Percentiles rank a stretch among this genome's conserved stretches.
Evolutionary conservation across 257 asterid genomes (phyloP).

Genomic region (Verbascum thapsus): DNA sequence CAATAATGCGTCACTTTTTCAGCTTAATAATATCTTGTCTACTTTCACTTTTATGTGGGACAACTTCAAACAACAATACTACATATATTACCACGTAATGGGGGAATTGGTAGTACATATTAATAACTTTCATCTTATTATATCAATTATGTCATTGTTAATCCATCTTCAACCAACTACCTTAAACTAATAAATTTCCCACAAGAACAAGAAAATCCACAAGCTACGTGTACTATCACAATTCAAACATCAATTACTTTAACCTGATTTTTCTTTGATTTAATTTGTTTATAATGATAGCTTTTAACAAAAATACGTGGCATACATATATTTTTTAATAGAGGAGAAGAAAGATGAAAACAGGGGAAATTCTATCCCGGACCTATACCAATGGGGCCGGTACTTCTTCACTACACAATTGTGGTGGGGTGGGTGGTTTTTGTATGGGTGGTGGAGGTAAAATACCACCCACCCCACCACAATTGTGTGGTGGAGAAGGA

Average conservation of each 20-base stretch:
- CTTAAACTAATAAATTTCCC: conserved; percentile 19
- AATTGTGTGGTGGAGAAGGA: no score
- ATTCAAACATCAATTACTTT: background rate
- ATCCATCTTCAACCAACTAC: conserved; percentile 19
- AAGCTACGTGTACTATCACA: conserved; percentile 29
- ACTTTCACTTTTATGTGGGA: background rate
- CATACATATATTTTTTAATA: no score
- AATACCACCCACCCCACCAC: no score
- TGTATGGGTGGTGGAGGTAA: no score
- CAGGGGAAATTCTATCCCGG: no score
- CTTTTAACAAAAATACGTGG: no score
- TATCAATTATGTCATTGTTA: conserved; percentile 12
- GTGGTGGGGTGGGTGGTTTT: no score
- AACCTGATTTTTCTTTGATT: no score
- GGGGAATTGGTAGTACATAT: background rate
- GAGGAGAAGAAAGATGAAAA: no score
- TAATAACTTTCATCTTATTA: background rate
- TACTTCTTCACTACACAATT: no score
- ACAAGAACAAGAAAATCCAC: conserved; percentile 24
- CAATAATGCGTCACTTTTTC: background rate
- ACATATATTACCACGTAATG: background rate
- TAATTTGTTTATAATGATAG: no score
- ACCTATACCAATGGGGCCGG: no score
- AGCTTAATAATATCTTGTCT: background rate
- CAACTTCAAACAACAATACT: background rate